phyloP scores from a whole-genome alignment of 83 land plant genomes.

The Picea abies region DNA sequence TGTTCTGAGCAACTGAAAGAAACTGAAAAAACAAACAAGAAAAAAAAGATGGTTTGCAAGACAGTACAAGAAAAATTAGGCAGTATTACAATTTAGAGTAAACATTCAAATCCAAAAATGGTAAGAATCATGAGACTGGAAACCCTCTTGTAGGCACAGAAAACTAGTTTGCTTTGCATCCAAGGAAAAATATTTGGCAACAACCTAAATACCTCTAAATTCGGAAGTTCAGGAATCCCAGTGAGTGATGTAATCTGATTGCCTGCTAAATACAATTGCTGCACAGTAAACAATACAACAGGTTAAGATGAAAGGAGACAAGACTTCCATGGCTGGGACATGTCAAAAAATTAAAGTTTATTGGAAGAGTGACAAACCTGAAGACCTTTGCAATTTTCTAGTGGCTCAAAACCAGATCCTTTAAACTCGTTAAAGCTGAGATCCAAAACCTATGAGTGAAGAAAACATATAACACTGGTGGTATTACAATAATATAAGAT shows the following conservation, averaged over 20 bases:
- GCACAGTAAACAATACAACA: constrained; percentile 23
- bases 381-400: constrained; percentile 84
- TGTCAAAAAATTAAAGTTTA: background rate
- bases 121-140: background rate
- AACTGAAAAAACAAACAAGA: constrained; percentile 46
- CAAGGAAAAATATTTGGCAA: background rate
- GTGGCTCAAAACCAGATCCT: constrained; percentile 96
- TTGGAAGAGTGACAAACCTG: constrained; percentile 45
- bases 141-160: background rate
- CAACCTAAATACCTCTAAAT: constrained; percentile 74
- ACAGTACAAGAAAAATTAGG: background rate
- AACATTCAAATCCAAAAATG: background rate
- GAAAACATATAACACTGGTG: background rate
- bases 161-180: background rate
- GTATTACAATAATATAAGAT: constrained; percentile 1
- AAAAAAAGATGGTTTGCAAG: constrained; percentile 1
- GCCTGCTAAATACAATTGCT: constrained; percentile 99
- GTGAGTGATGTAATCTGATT: constrained; percentile 90
- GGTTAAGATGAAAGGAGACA: background rate
- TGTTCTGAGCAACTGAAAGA: constrained; percentile 96
- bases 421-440: constrained; percentile 96
- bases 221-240: constrained; percentile 90
- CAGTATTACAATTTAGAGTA: background rate
- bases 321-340: background rate
- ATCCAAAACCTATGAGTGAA: constrained; percentile 77